Base-by-base conservation (phyloP, 768 basidiomycete species). In the Tricholoma matsutake region DNA sequence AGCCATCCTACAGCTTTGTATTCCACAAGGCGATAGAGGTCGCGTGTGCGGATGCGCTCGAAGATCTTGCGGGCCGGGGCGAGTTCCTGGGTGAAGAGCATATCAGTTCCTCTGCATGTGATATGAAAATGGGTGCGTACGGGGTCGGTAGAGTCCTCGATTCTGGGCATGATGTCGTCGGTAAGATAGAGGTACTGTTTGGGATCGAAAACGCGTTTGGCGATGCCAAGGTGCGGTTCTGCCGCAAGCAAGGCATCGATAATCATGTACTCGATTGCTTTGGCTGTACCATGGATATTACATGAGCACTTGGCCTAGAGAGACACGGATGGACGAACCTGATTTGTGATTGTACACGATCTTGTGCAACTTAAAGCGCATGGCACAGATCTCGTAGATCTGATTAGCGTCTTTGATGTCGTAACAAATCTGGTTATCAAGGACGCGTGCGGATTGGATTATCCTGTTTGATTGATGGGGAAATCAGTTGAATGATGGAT, bases 221-320 rank as follows among this genome's bases (percentile, higher is more conserved):
- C 84, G 53, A 94, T 81, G 47, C 85, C 78, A 69, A 93, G 70
- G 60, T 81, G 59, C 0, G 85, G 81, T 37, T 94, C 89, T 0
- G 92, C 92, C 0, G 75, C 73, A 0, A 87, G 73, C 4, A 94
- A 78, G 0, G 82, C 89, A 64, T 94, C 92, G 13, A 91, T 79
- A n/a, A 94, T 76, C 92, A 94, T 94, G 67, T 87, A 83, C 70
- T 92, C 92, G 55, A 93, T 87, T 0, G 89, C 85, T 64, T 83
- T 88, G 3, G 89, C 91, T 89, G 68, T 45, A n/a, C n/a, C 31
- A 14, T 10, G 20, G 10, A 16, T 25, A 3, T 25, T 56, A 16
- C n/a, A 18, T 13, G 5, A 14, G 14, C 37, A 28, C n/a, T 22
- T 11, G 9, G 11, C 2, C n/a, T 31, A 28, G 2, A n/a, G 14